Conservation (phyloP, 352 stramenopile species). For the Pilasporangium apinafurcum region DNA sequence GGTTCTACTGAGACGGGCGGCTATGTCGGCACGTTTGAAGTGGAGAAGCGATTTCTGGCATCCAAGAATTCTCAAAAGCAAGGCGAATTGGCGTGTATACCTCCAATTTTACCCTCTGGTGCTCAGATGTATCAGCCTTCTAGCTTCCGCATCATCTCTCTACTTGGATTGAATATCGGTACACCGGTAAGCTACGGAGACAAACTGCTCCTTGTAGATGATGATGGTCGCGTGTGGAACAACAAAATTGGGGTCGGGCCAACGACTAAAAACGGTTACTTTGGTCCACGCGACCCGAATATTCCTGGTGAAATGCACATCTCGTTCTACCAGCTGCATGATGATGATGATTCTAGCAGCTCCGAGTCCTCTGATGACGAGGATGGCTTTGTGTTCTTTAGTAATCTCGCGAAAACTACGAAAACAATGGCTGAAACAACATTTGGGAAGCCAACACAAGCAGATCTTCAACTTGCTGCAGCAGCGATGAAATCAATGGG, state of each 20-base stretch:
- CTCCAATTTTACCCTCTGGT: conserved; percentile 31
- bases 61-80: conserved; percentile 62
- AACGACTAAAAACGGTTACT: conserved; percentile 75
- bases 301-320: conserved; percentile 76
- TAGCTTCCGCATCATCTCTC: conserved; percentile 65
- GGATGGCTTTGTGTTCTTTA: conserved; percentile 64
- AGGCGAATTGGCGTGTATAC: conserved; percentile 56
- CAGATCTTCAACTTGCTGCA: conserved; percentile 41
- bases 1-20: conserved; percentile 19
- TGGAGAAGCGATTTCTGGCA: conserved; percentile 44
- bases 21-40: conserved; percentile 71
- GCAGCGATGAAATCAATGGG: conserved; percentile 49
- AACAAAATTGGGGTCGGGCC: conserved; percentile 80
- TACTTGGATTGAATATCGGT: conserved; percentile 39
- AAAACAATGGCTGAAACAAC: conserved; percentile 64
- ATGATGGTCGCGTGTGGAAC: conserved; percentile 66
- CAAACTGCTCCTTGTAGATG: conserved; percentile 75
- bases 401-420: conserved; percentile 46
- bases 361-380: conserved; percentile 53
- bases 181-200: conserved; percentile 76
- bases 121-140: conserved; percentile 38
- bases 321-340: conserved; percentile 58
- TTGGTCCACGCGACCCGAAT: conserved; percentile 65
- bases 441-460: conserved; percentile 53
- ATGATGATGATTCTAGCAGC: conserved; percentile 32